Evolutionary conservation across 495 filamentous ascomycete genomes (phyloP), one percentile per base, ranked within the genome.

Genomic region (Echria macrotheca): DNA sequence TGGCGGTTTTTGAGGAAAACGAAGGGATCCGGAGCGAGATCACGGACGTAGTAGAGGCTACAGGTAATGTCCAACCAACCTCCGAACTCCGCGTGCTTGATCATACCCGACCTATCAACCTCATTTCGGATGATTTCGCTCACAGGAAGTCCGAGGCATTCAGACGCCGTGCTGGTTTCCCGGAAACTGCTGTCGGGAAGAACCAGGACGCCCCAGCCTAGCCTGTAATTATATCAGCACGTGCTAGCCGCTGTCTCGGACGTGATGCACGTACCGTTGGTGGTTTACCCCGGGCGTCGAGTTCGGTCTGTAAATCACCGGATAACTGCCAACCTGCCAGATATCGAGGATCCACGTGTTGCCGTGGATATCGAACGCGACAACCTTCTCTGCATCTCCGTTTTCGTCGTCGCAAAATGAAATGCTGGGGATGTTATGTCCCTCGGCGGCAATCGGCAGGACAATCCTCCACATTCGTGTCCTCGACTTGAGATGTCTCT

Each of bases 341-440:
- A 91, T 72, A 41, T 84, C 74, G 76, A 89, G 85, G 2, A 89
- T 48, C 44, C 81, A 73, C 1, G 82, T 70, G 15, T 63, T 68
- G 17, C 87, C 88, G 14, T 69, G 56, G 35, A 96, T 89, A 53
- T 90, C 86, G 9, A 81, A 81, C 17, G 85, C 89, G 14, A 84
- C 73, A 32, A 97, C 72, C 73, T 81, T 87, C 8, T 70, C 61
- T 5, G 75, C 76, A 1, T 76, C 66, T 1, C 86, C 89, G 10
- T 77, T 65, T 7, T 74, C 66, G 54, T 88, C 82, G 41, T 78
- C 78, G 29, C 78, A 75, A 60, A 97, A 96, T 9, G 79, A 71
- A 12, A 97, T 70, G 26, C 73, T 82, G 1, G 93, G 91, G 4
- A 96, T 87, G 56, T 97, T 96, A 15, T 61, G 39, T 2, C 70